Percentiles rank a stretch among this genome's conserved stretches.
Evolutionary conservation across 2,329 filamentous ascomycete species (phyloP).

Genomic region (Botrytis cinerea): DNA sequence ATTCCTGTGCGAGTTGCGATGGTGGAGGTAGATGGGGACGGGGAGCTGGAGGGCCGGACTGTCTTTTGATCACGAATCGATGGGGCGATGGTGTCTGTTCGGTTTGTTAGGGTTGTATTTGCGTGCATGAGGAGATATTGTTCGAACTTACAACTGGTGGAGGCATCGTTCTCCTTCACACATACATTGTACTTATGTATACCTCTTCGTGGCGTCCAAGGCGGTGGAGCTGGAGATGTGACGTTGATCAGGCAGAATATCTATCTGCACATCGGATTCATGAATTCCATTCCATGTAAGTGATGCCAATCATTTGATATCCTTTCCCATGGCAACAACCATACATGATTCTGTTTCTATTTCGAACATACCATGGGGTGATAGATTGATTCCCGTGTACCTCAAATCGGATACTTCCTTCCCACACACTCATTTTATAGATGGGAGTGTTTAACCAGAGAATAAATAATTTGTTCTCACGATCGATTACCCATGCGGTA

Average conservation of each 20-base stretch:
- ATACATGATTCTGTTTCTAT: neutral
- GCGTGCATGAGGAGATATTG: neutral
- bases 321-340: neutral
- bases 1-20: slow-evolving; percentile 33
- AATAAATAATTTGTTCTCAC: neutral
- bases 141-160: slow-evolving; percentile 39
- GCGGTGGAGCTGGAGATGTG: neutral
- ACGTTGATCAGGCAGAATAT: neutral
- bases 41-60: slow-evolving; percentile 19
- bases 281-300: neutral
- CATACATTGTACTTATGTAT: slow-evolving; percentile 1
- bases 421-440: neutral
- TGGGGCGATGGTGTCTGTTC: slow-evolving; percentile 44
- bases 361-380: neutral
- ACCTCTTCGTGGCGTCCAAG: neutral
- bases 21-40: slow-evolving; percentile 24
- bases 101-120: slow-evolving; percentile 25
- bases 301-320: too few species aligned
- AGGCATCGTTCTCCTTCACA: slow-evolving; percentile 35
- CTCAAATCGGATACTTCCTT: neutral
- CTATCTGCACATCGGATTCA: neutral
- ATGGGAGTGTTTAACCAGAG: neutral
- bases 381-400: neutral
- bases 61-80: slow-evolving; percentile 42
- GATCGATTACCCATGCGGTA: neutral